phyloP scores from a whole-genome alignment of 805 yeast genomes.

The Lachancea sp. region DNA sequence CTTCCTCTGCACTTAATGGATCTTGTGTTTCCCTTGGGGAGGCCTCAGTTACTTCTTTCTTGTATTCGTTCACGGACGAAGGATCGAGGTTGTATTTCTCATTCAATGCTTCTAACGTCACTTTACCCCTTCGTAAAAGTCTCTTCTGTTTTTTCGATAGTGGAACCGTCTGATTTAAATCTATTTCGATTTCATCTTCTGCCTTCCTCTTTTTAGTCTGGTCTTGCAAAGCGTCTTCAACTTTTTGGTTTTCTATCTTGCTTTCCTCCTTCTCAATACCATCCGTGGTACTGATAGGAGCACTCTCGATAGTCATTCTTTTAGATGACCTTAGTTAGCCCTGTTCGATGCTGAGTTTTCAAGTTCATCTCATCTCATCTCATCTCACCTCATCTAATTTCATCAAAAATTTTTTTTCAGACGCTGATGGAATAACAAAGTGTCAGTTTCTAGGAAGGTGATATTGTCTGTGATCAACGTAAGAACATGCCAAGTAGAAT shows the following conservation, averaged over 20 bases:
- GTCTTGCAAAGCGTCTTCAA: conserved; percentile 31
- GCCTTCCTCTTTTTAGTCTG: conserved; percentile 35
- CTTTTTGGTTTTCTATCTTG: conserved; percentile 26
- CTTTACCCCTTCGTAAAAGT: conserved; percentile 69
- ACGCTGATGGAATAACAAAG: too few species aligned
- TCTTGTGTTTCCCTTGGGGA: conserved; percentile 18
- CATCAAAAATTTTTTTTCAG: conserved; percentile 1
- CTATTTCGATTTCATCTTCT: conserved; percentile 59
- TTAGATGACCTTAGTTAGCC: neutral
- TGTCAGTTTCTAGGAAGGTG: neutral
- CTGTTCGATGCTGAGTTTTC: neutral
- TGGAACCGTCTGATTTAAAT: conserved; percentile 66
- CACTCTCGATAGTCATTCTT: neutral
- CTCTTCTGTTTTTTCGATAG: conserved; percentile 89
- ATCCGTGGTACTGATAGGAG: neutral
- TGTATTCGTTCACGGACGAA: conserved; percentile 31
- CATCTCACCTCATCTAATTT: conserved; percentile 12
- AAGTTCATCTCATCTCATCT: conserved; percentile 17
- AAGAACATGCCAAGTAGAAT: neutral
- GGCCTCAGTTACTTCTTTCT: conserved; percentile 34
- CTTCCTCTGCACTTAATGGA: conserved; percentile 30
- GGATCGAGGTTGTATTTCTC: conserved; percentile 36
- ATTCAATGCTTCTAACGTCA: conserved; percentile 51
- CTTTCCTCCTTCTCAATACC: neutral
- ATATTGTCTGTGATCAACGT: neutral